Conservation (phyloP, 257 asterid species). For the Marsdenia floribunda region DNA sequence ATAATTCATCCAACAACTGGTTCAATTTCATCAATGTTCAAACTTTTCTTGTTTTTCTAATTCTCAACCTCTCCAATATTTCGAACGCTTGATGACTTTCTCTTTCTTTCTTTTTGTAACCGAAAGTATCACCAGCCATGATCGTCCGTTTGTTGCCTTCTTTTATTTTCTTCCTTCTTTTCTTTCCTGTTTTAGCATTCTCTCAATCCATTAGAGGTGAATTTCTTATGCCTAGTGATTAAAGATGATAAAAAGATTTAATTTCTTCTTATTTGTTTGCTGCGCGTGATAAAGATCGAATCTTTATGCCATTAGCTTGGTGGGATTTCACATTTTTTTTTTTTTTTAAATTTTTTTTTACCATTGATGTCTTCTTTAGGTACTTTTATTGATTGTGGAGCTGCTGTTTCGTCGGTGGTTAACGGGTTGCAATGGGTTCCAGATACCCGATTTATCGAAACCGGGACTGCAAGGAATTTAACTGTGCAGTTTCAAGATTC, state of each 20-base stretch:
- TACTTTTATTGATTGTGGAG: constrained; percentile 67
- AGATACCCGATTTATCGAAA: constrained; percentile 42
- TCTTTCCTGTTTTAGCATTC: constrained; percentile 25
- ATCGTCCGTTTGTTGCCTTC: constrained; percentile 24
- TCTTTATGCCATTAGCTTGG: background rate
- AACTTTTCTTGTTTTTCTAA: background rate
- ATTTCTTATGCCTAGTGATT: background rate
- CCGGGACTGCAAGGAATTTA: constrained; percentile 47
- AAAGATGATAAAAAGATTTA: background rate
- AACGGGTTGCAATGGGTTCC: constrained; percentile 57
- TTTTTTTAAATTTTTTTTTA: background rate
- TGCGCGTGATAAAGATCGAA: background rate
- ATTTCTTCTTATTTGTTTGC: no score
- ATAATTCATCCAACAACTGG: constrained; percentile 24
- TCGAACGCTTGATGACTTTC: background rate
- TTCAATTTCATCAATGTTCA: constrained; percentile 17
- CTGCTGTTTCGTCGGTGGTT: constrained; percentile 30
- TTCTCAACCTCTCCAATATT: background rate
- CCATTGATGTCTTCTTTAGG: constrained; percentile 32
- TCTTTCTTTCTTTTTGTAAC: background rate
- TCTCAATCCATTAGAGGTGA: constrained; percentile 56
- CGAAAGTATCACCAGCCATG: constrained; percentile 16
- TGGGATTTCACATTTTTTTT: constrained; percentile 1
- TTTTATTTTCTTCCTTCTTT: constrained; percentile 21
- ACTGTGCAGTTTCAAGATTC: constrained; percentile 20